Percentiles rank a stretch among this genome's conserved stretches.
These are phyloP conservation scores for Podochytrium sp. DNA, from an alignment of 192 early-diverging fungal genomes.

Conservation along the genomic window DNA sequence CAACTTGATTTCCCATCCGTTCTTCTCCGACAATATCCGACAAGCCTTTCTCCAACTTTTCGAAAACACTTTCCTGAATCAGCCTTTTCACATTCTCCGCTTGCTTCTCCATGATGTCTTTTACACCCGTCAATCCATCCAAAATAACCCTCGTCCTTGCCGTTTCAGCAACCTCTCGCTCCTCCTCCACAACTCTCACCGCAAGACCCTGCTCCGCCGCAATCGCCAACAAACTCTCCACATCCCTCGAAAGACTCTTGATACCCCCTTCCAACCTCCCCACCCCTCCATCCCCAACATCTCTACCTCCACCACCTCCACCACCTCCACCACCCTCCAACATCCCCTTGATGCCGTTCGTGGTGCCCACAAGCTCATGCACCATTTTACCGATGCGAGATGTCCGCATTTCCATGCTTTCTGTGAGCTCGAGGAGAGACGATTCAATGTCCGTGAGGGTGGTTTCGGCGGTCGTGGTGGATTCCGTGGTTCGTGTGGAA, in stretches of 20 bases:
- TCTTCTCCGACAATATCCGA: not conserved
- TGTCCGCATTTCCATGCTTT: slow-evolving; percentile 51
- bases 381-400: slow-evolving; percentile 53
- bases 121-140: too few species aligned
- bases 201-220: slow-evolving; percentile 2
- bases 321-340: not conserved
- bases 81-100: too few species aligned
- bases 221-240: slow-evolving; percentile 5
- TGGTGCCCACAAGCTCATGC: slow-evolving; percentile 34
- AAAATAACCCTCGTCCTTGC: too few species aligned
- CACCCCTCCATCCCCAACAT: not conserved
- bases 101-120: too few species aligned
- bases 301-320: not conserved
- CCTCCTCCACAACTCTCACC: not conserved
- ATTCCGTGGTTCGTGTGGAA: not conserved
- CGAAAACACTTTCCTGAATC: not conserved
- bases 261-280: not conserved
- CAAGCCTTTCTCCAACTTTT: not conserved
- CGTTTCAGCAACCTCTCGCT: not conserved
- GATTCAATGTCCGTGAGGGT: slow-evolving; percentile 32
- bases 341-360: not conserved
- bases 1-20: not conserved
- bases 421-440: slow-evolving; percentile 38
- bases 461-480: not conserved
- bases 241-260: not conserved